Base-by-base conservation (phyloP, 352 stramenopile species). In the Phytophthora pini region DNA sequence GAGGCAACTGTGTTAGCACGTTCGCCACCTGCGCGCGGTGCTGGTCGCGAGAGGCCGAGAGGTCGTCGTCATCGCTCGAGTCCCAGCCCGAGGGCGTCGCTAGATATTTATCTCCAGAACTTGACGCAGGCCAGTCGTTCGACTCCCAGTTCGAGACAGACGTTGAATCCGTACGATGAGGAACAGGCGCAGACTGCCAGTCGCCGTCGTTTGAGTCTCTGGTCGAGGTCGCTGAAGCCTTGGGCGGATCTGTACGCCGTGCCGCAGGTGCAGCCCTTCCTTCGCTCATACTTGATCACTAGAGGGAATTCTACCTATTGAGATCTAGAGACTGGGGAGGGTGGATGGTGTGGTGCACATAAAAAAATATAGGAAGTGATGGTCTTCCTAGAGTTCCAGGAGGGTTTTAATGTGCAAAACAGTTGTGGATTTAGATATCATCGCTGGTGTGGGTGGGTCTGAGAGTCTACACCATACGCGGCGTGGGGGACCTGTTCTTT, bases 401-500 rank as follows among this genome's bases (percentile, higher is more conserved):
- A 26, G 2, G 24, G 24, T 2, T 26, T 26, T 26, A 26, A 26
- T 26, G 24, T 26, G 65, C 60, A 74, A 68, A 36, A 75, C 51
- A 71, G 1, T 61, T 55, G 17, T 52, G 34, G 20, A 65, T 53
- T 69, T 61, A 62, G 52, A 66, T 68, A 74, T 61, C 47, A 50
- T 63, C 36, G 50, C 54, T 74, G 44, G 51, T 41, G 38, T 50
- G 9, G 50, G 67, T 38, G 24, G 53, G 20, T 56, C 13, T 7
- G 47, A 61, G 24, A 58, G 2, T 61, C 52, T 76, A 73, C 38
- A 72, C 56, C 60, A 75, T 63, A 11, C 61, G 56, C 10, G 70
- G 66, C 61, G 62, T 58, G 9, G 84, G 84, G 3, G 84, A 91
- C 77, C 82, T 89, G 68, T 91, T 83, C 55, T 83, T 72, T 24